phyloP scores from a whole-genome alignment of 257 asterid species.

The Solanum microdontum region DNA sequence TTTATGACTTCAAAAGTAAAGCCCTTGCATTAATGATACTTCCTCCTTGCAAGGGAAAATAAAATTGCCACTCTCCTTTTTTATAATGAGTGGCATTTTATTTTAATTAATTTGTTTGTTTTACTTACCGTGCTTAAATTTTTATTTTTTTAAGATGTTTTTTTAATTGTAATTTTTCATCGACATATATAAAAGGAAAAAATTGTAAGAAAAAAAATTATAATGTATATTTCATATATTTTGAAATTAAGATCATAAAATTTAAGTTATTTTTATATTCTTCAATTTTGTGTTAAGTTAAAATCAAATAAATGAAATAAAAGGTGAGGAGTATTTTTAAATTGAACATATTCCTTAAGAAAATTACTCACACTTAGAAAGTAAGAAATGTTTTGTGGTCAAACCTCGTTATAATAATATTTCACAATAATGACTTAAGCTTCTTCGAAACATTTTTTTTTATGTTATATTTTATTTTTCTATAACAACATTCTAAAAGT shows the following conservation, averaged over 20 bases:
- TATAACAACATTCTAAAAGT: no score
- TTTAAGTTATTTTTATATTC: no score
- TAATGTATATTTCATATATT: no score
- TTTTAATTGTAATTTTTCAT: neutral
- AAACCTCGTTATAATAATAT: neutral
- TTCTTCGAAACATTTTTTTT: no score
- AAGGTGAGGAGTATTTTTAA: neutral
- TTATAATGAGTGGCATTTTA: neutral
- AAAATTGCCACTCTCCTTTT: neutral
- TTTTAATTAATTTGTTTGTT: neutral
- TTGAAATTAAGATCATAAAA: no score
- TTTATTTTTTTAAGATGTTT: neutral
- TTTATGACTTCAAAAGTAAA: constrained; percentile 16
- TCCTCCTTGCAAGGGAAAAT: neutral
- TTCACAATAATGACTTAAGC: no score
- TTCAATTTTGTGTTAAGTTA: neutral
- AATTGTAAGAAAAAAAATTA: neutral
- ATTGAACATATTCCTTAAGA: neutral
- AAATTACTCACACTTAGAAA: neutral
- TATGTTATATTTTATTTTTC: no score
- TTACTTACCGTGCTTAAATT: neutral
- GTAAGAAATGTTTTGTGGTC: no score
- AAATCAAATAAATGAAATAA: neutral
- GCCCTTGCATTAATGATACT: constrained; percentile 4
- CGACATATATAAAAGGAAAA: no score